These are phyloP conservation scores for Gossypium schwendimanii DNA, from an alignment of 441 rosid genomes.

Conservation along the genomic window DNA sequence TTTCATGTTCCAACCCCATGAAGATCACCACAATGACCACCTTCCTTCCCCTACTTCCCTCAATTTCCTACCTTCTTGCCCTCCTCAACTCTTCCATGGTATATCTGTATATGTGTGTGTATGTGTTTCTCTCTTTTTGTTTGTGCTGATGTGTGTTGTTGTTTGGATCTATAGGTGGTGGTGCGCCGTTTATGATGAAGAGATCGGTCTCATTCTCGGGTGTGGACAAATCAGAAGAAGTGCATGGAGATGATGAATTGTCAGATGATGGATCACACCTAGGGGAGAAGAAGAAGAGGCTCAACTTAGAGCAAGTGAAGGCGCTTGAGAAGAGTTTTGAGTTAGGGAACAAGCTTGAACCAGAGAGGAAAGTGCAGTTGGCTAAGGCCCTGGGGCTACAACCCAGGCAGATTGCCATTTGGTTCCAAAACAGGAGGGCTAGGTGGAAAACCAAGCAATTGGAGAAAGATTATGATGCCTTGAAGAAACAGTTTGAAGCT, in stretches of 20 bases:
- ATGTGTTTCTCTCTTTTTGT: background rate
- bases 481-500: slow-evolving; percentile 70
- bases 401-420: slow-evolving; percentile 87
- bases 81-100: slow-evolving; percentile 76
- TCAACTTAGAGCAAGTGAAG: slow-evolving; percentile 79
- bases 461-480: slow-evolving; percentile 70
- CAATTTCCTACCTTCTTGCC: slow-evolving; percentile 45
- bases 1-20: slow-evolving; percentile 67
- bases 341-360: slow-evolving; percentile 86
- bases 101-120: background rate
- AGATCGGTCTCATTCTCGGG: slow-evolving; percentile 81
- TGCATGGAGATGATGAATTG: slow-evolving; percentile 71
- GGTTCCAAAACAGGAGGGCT: slow-evolving; percentile 97
- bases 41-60: slow-evolving; percentile 55
- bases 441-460: slow-evolving; percentile 94
- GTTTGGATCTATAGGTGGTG: slow-evolving; percentile 33
- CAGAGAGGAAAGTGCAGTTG: slow-evolving; percentile 84
- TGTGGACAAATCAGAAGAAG: slow-evolving; percentile 47
- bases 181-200: slow-evolving; percentile 61
- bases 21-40: slow-evolving; percentile 39
- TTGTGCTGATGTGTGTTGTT: background rate
- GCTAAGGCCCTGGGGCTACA: slow-evolving; percentile 83
- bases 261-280: slow-evolving; percentile 85
- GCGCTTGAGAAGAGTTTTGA: slow-evolving; percentile 91
- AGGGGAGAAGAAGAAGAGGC: slow-evolving; percentile 96